Evolutionary conservation across 169 alveolate genomes (phyloP).

Genomic region (Cryptosporidium muris): DNA sequence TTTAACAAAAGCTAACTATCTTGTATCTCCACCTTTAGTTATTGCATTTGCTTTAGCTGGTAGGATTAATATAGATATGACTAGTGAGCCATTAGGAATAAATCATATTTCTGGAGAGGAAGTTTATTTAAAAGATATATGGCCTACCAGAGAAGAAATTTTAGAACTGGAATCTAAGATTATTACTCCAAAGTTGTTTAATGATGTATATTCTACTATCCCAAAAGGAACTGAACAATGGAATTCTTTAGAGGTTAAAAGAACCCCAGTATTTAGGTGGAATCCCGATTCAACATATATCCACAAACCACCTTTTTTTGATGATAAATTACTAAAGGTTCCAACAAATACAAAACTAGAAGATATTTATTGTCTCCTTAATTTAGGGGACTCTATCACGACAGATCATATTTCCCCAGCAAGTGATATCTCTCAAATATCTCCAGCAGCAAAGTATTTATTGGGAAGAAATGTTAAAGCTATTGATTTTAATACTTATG

Average conservation of each 20-base stretch:
- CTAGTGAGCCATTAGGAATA: slow-evolving; percentile 88
- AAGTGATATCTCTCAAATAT: slow-evolving; percentile 92
- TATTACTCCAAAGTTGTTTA: slow-evolving; percentile 32
- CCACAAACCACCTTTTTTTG: too few relatives aligned
- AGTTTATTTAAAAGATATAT: slow-evolving; percentile 90
- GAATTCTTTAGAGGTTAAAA: too few relatives aligned
- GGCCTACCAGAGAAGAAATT: slow-evolving; percentile 90
- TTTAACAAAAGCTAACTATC: slow-evolving; percentile 92
- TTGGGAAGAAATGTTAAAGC: slow-evolving; percentile 83
- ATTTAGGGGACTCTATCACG: slow-evolving; percentile 94
- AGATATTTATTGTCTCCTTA: slow-evolving; percentile 81
- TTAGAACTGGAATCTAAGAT: slow-evolving; percentile 79
- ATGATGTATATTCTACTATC: too few relatives aligned
- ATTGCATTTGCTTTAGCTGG: slow-evolving; percentile 97
- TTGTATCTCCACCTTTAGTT: slow-evolving; percentile 97
- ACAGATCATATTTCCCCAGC: slow-evolving; percentile 99
- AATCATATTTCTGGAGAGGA: slow-evolving; percentile 85
- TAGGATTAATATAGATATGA: slow-evolving; percentile 90
- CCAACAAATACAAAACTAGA: slow-evolving; percentile 76
- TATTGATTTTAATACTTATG: slow-evolving; percentile 94
- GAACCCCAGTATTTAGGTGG: too few relatives aligned
- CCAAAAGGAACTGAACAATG: too few relatives aligned
- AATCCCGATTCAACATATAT: too few relatives aligned
- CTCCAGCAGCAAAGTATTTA: slow-evolving; percentile 93
- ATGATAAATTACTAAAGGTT: slow-evolving; percentile 4